These are phyloP conservation scores for Geoglossum glabrum DNA, from an alignment of 495 filamentous ascomycete genomes.

Conservation along the genomic window DNA sequence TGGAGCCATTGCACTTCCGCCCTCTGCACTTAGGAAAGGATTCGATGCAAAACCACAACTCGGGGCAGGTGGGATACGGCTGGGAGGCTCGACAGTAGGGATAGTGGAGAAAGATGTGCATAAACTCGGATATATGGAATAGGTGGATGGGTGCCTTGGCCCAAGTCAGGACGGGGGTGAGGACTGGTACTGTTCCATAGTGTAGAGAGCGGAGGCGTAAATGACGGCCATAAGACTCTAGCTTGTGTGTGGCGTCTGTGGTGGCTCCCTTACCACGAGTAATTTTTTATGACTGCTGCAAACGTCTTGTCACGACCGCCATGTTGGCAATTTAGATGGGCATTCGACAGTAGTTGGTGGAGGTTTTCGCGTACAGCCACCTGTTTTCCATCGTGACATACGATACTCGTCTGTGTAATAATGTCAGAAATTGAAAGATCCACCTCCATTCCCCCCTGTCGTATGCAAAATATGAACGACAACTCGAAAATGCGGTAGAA, in stretches of 20 bases:
- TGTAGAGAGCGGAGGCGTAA: too few relatives aligned
- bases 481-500: neutral
- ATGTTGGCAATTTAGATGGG: slow-evolving; percentile 36
- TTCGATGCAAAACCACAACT: too few relatives aligned
- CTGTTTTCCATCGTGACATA: slow-evolving; percentile 38
- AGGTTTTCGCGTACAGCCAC: slow-evolving; percentile 38
- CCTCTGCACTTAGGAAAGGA: too few relatives aligned
- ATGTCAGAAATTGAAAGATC: slow-evolving; percentile 8
- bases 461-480: neutral
- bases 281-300: slow-evolving; percentile 32
- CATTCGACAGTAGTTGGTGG: slow-evolving; percentile 34
- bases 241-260: neutral
- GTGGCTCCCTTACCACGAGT: slow-evolving; percentile 33
- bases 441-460: slow-evolving; percentile 21
- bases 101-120: neutral
- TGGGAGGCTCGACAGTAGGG: neutral
- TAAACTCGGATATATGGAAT: neutral
- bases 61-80: too few relatives aligned
- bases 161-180: neutral
- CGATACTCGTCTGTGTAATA: neutral
- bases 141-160: too few relatives aligned
- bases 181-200: too few relatives aligned
- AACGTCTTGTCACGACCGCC: slow-evolving; percentile 40
- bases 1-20: too few relatives aligned
- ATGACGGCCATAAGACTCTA: neutral